These are phyloP conservation scores for Parastagonospora avenae DNA, from an alignment of 2,329 filamentous ascomycete species.

Conservation along the genomic window DNA sequence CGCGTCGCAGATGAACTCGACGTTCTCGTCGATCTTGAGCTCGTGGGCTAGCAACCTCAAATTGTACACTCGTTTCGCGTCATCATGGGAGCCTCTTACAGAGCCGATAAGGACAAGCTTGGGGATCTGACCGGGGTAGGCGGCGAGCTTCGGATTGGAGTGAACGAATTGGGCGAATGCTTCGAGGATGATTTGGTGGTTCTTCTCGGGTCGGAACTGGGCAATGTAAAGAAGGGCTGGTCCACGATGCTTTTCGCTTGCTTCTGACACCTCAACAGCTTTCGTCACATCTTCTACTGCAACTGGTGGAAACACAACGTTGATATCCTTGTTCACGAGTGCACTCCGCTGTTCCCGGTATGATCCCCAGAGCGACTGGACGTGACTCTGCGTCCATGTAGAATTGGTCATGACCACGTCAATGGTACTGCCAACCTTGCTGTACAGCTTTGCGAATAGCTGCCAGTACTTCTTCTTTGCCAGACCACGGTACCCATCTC, in stretches of 20 bases:
- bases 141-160: conserved; percentile 29
- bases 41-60: conserved; percentile 85
- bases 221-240: conserved; percentile 88
- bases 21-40: conserved; percentile 76
- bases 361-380: conserved; percentile 76
- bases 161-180: conserved; percentile 78
- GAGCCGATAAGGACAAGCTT: conserved; percentile 86
- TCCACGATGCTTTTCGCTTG: conserved; percentile 71
- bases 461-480: conserved; percentile 86
- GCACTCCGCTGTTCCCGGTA: conserved; percentile 48
- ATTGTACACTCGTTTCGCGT: conserved; percentile 84
- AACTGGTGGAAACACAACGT: conserved; percentile 88
- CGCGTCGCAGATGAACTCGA: conserved; percentile 88
- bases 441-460: conserved; percentile 81
- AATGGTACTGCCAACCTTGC: conserved; percentile 78
- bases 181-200: conserved; percentile 83
- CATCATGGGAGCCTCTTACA: conserved; percentile 78
- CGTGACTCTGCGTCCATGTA: conserved; percentile 82
- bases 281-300: conserved; percentile 83
- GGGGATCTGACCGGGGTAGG: conserved; percentile 58
- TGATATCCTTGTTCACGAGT: conserved; percentile 63
- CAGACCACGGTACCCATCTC: conserved; percentile 70
- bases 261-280: conserved; percentile 71
- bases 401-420: conserved; percentile 99
- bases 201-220: conserved; percentile 97